A percentile compares a stretch with the other conserved stretches of the same genome.
phyloP scores from a whole-genome alignment of 768 basidiomycete species.

The Psilocybe tampanensis region DNA sequence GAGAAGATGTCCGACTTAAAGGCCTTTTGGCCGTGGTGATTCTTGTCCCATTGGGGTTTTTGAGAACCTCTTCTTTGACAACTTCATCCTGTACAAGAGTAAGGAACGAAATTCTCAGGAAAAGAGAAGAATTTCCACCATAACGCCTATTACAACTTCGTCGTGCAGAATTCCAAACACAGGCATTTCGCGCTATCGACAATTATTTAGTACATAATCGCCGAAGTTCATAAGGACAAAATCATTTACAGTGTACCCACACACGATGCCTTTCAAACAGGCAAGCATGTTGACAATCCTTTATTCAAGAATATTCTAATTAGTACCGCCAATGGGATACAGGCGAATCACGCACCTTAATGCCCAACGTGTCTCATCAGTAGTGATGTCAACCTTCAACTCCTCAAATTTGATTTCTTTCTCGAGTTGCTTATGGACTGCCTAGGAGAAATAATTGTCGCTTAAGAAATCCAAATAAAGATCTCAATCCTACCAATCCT shows the following conservation, averaged over 20 bases:
- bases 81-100: slow-evolving; percentile 52
- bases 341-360: slow-evolving; percentile 51
- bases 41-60: no score
- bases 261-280: slow-evolving; percentile 55
- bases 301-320: slow-evolving; percentile 1
- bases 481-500: slow-evolving; percentile 46
- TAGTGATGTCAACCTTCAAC: slow-evolving; percentile 49
- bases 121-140: slow-evolving; percentile 49
- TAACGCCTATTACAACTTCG: slow-evolving; percentile 70
- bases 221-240: not conserved
- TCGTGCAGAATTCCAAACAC: slow-evolving; percentile 76
- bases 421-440: slow-evolving; percentile 79
- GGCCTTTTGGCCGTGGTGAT: slow-evolving; percentile 10
- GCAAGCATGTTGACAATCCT: slow-evolving; percentile 78
- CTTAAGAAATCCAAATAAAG: not conserved
- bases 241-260: slow-evolving; percentile 53
- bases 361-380: slow-evolving; percentile 78
- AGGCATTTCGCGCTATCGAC: slow-evolving; percentile 73
- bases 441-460: slow-evolving; percentile 36
- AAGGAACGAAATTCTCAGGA: not conserved
- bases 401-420: slow-evolving; percentile 66
- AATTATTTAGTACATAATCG: not conserved
- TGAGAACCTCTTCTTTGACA: slow-evolving; percentile 17
- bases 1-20: not conserved
- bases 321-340: not conserved